These are phyloP conservation scores for Herpetospermum pedunculosum DNA, from an alignment of 306 rosid genomes.

Conservation along the genomic window DNA sequence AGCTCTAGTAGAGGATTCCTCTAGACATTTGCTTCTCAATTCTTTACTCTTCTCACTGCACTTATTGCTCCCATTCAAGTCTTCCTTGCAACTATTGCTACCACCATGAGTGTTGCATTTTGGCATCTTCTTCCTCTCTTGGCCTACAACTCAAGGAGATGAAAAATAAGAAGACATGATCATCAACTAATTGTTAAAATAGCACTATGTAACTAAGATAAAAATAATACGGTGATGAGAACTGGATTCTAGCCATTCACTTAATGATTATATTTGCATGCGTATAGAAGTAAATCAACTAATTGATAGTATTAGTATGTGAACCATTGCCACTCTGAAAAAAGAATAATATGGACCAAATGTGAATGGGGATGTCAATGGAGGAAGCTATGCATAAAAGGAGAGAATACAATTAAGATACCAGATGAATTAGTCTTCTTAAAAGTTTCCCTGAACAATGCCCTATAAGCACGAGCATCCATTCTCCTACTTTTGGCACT, in stretches of 20 bases:
- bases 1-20: neutral
- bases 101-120: constrained; percentile 18
- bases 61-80: constrained; percentile 11
- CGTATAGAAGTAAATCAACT: neutral
- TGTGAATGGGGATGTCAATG: neutral
- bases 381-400: neutral
- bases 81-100: constrained; percentile 15
- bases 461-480: constrained; percentile 32
- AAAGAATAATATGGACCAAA: neutral
- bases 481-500: constrained; percentile 21
- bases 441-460: constrained; percentile 15
- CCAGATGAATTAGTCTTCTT: constrained; percentile 25
- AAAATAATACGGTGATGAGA: neutral
- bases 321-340: neutral
- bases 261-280: neutral
- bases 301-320: neutral
- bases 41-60: constrained; percentile 13
- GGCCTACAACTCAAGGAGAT: constrained; percentile 24
- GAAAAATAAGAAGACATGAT: neutral
- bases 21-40: constrained; percentile 11
- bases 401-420: constrained; percentile 7
- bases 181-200: neutral
- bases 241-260: constrained; percentile 2
- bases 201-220: neutral
- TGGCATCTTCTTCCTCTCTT: constrained; percentile 15